These are phyloP conservation scores for Ophiocordyceps unilateralis DNA, from an alignment of 2,329 filamentous ascomycete genomes.

Conservation along the genomic window DNA sequence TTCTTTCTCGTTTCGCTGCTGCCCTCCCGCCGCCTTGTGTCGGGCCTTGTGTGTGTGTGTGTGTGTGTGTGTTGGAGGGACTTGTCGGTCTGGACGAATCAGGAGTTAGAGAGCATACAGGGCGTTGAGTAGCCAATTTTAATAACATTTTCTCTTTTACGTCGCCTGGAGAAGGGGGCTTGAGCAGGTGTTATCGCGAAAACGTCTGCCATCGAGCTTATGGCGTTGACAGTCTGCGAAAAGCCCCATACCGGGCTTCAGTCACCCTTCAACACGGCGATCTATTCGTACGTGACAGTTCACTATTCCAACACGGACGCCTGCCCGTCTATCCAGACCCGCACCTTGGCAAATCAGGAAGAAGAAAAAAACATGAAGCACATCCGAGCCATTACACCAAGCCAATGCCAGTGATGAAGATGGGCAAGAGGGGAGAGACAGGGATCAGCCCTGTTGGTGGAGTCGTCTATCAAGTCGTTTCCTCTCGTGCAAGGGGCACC, in stretches of 20 bases:
- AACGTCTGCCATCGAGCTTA: not conserved
- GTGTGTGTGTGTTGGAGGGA: not conserved
- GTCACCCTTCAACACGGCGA: not conserved
- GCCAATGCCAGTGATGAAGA: not conserved
- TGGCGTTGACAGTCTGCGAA: not conserved
- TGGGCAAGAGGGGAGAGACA: not conserved
- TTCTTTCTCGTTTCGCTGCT: not conserved
- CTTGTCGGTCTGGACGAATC: not conserved
- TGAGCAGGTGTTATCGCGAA: not conserved
- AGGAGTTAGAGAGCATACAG: not conserved
- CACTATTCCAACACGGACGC: not conserved
- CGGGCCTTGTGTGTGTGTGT: not conserved
- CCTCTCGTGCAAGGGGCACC: not conserved
- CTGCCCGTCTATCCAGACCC: not conserved
- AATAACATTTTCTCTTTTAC: not conserved
- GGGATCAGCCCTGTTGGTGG: not conserved
- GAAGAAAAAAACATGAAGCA: not conserved
- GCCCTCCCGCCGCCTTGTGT: not conserved
- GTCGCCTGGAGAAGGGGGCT: not conserved
- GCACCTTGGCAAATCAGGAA: not conserved
- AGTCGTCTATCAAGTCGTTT: not conserved
- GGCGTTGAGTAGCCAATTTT: not conserved
- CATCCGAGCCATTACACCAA: not conserved
- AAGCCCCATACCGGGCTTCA: not conserved
- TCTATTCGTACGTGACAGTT: not conserved